Evolutionary conservation across 2,329 filamentous ascomycete species (phyloP), one percentile per base, ranked within the genome.

Genomic region (Orbilia oligospora): DNA sequence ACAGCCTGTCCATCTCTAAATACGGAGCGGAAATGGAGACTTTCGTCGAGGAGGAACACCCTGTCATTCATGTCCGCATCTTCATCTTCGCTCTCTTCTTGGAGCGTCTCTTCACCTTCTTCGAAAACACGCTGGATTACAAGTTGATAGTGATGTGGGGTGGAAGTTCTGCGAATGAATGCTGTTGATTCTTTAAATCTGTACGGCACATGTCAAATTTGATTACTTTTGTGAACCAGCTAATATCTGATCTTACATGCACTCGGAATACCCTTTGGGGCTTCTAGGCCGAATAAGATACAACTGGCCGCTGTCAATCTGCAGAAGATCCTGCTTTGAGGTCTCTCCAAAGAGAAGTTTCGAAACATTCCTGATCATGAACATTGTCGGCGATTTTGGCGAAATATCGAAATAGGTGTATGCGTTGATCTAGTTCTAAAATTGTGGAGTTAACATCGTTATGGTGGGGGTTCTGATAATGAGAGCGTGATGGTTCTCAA

Each of bases 21-120:
- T 84, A 97, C 93, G 51, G 93, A 92, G 72, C 95, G 91, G 83
- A 99, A 93, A 83, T 93, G 93, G 44, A 99, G 88, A 68, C 90
- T 90, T 84, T 97, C 92, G 88, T 98, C 95, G n/a, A 99, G 90
- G 58, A 98, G 86, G 84, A 98, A 99, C 0, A 92, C 95, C 87
- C 97, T 97, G 86, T 99, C 96, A 91, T 99, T 97, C 82, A 94
- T 93, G n/a, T 89, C 90, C 83, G 95, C 93, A 86, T 97, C 92
- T 80, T 95, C 93, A 66, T 90, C 93, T 82, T 94, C 93, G 83
- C 97, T 95, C 82, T 97, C 94, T 49, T 97, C 94, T 49, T 97
- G 86, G 22, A 96, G 88, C 83, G 98, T 95, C 80, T 94, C 95
- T 83, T 99, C 96, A 71, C 96, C 96, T 85, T 99, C 96, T 83